Evolutionary conservation across 106 monocot species (phyloP).

Genomic region (Narthecium ossifragum): DNA sequence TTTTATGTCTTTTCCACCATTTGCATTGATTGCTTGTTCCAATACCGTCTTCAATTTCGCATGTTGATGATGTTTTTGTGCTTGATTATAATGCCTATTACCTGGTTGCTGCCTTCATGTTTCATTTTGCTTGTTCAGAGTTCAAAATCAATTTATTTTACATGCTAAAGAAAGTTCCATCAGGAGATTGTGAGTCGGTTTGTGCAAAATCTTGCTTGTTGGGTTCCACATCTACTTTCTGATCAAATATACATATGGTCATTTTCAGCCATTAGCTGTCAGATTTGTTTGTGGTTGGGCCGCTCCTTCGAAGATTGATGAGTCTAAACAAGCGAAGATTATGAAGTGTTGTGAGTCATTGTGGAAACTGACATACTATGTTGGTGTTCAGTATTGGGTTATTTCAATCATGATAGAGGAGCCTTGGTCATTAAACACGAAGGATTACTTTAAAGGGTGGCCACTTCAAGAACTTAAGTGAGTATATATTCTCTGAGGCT

Average conservation of each 20-base stretch:
- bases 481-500: no score
- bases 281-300: constrained; percentile 23
- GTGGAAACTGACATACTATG: constrained; percentile 88
- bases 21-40: no score
- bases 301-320: constrained; percentile 27
- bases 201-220: background rate
- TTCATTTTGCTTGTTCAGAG: background rate
- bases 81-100: no score
- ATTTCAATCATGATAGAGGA: constrained; percentile 48
- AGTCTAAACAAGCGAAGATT: constrained; percentile 46
- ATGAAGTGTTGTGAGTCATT: constrained; percentile 71
- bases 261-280: constrained; percentile 39
- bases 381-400: constrained; percentile 48
- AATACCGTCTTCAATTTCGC: no score
- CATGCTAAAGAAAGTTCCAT: background rate
- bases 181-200: background rate
- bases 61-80: no score
- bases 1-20: no score
- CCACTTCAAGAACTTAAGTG: constrained; percentile 75
- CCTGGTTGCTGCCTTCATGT: no score
- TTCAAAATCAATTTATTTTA: background rate
- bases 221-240: background rate
- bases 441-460: constrained; percentile 73
- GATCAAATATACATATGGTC: background rate
- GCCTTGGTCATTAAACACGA: constrained; percentile 61